Evolutionary conservation across 2,329 filamentous ascomycete genomes (phyloP), one percentile per base, ranked within the genome.

Genomic region (Ophiocordyceps camponoti-floridani): DNA sequence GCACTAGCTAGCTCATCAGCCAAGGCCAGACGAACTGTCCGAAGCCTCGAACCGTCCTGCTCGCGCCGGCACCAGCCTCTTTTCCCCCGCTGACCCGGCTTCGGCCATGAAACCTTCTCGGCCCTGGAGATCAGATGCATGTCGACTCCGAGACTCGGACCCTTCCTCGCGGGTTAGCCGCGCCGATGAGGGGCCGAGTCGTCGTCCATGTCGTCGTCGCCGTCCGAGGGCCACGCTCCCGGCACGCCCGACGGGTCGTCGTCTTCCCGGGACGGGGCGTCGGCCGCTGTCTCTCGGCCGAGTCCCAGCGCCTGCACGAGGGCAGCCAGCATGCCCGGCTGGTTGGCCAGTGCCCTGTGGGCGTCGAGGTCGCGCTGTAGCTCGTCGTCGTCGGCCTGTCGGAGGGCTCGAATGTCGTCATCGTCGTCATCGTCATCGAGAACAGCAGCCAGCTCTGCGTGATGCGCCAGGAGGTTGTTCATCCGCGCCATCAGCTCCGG

Each of bases 191-290:
- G 23, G 23, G 23, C 23, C 23, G 23, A 23, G 23, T 23, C 23
- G 23, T 23, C 23, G 23, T 38, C 45, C n/a, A 45, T 48, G 30
- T 40, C 46, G 11, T 45, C 48, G 30, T 40, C 46, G 11, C 53
- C 46, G 26, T 56, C 57, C n/a, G 53, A 54, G 14, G 61, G 61
- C 61, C 61, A 63, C 30, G 58, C 56, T 30, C 61, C 61, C 12
- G 61, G 61, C 11, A 57, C 38, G 8, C 23, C 44, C 10, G 49
- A 50, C 38, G 42, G 10, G 13, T 28, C 37, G 23, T 23, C 23
- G 23, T 23, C 23, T 23, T 23, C 23, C 23, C 23, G 23, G 23
- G 23, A 23, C 23, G 23, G 23, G 3, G 5, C 23, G 23, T 23
- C 23, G 23, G 23, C 23, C 23, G 23, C 23, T 23, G 23, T 23